Evolutionary conservation across 768 basidiomycete genomes (phyloP), one percentile per base, ranked within the genome.

Genomic region (Mycena indigotica): DNA sequence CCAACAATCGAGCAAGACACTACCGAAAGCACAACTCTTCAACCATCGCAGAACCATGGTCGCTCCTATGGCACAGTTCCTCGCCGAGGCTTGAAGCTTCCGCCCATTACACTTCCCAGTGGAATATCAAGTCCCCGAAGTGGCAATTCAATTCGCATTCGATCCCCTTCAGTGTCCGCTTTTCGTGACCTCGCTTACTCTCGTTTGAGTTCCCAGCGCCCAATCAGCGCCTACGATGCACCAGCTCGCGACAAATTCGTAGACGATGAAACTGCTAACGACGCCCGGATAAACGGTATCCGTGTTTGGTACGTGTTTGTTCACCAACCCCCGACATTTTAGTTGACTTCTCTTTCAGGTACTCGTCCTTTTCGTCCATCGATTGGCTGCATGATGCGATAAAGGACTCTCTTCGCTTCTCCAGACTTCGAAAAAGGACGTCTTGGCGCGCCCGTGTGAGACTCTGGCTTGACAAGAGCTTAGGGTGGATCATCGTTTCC

Each of bases 341-440:
- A 5, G 39, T 38, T 39, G 44, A 50, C 30, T 26, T 24, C 28
- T 35, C 40, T 19, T 17, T n/a, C 46, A 62, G 61, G 61, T 94
- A 93, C 71, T 86, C 89, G 12, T 91, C 90, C 2, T 96, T 87
- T 75, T 87, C 91, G 0, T 93, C 91, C 19, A 89, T 96, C 55
- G 95, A 98, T 72, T 98, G 95, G 96, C 77, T 98, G 53, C 96
- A 98, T 66, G 96, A 98, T 75, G 84, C 92, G 38, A 93, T 98
- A 77, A 95, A 97, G 72, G 93, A 96, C 68, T 93, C 93, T 0
- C 83, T 84, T 6, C 89, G 95, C 26, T 88, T 89, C 62, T 83
- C 88, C 29, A 81, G 84, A 50, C 78, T 96, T 17, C 79, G 92
- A 58, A 81, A 76, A 49, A 82, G 85, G 55, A 87, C 84, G 64